Percentiles rank a stretch among this genome's conserved stretches.
Evolutionary conservation across 2,329 filamentous ascomycete species (phyloP).

Genomic region (Talaromyces sp.): DNA sequence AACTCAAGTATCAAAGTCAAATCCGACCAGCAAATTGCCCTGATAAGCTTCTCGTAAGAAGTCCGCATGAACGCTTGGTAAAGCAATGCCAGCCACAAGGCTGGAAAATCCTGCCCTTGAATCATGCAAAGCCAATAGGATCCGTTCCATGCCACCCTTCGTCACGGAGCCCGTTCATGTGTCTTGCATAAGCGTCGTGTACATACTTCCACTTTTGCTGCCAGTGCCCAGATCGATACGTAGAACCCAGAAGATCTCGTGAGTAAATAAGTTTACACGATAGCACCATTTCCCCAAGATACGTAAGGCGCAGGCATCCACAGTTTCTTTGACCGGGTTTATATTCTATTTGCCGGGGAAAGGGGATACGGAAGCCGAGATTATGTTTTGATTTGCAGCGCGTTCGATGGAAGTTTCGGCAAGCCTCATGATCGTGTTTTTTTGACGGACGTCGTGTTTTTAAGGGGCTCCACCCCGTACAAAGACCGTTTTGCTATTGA

Average conservation of each 20-base stretch:
- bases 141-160: background rate
- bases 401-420: background rate
- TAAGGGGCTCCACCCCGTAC: background rate
- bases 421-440: background rate
- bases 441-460: too few species aligned
- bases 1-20: too few species aligned
- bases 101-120: background rate
- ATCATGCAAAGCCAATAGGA: constrained; percentile 1
- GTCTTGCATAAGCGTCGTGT: background rate
- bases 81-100: background rate
- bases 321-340: background rate
- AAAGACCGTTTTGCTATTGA: background rate
- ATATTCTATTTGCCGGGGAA: background rate
- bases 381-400: background rate
- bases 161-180: background rate
- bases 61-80: background rate
- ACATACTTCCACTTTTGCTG: background rate
- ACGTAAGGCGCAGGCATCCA: background rate
- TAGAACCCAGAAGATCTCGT: background rate
- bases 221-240: background rate
- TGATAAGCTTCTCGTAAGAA: background rate
- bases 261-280: background rate
- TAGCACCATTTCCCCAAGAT: background rate
- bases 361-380: background rate
- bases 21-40: background rate